A percentile compares a stretch with the other conserved stretches of the same genome.
phyloP scores from a whole-genome alignment of 768 basidiomycete species.

The Rhizopogon vinicolor region DNA sequence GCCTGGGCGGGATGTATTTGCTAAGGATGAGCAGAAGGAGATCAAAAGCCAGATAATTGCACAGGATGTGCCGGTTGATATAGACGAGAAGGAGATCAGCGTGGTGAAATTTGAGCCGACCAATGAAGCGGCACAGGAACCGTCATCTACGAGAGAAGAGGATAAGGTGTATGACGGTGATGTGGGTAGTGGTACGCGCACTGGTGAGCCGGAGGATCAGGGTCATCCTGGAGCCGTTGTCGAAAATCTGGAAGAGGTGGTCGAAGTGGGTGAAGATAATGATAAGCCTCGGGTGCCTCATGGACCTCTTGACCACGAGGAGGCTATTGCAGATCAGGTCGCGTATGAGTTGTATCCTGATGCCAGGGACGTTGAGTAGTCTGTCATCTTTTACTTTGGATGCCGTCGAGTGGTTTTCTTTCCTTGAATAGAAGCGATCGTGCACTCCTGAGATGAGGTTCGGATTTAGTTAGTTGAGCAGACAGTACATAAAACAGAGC shows the following conservation, averaged over 20 bases:
- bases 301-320: constrained; percentile 45
- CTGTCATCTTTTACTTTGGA: not conserved
- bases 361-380: constrained; percentile 4
- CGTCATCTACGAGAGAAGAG: constrained; percentile 1
- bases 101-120: constrained; percentile 13
- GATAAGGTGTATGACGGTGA: not conserved
- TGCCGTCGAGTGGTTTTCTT: not conserved
- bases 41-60: constrained; percentile 38
- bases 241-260: constrained; percentile 4
- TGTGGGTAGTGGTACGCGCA: not conserved
- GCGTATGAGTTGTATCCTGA: constrained; percentile 34
- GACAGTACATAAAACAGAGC: too few relatives aligned
- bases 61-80: constrained; percentile 6
- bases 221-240: not conserved
- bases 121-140: not conserved
- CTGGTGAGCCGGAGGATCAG: not conserved
- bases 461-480: too few relatives aligned
- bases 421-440: not conserved
- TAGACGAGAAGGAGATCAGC: constrained; percentile 33
- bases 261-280: constrained; percentile 4
- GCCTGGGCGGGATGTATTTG: constrained; percentile 76
- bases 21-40: constrained; percentile 40
- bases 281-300: constrained; percentile 19
- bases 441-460: not conserved
- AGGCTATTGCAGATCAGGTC: constrained; percentile 46